Evolutionary conservation across 2,329 filamentous ascomycete species (phyloP).

Genomic region (Talaromyces pinophilus): DNA sequence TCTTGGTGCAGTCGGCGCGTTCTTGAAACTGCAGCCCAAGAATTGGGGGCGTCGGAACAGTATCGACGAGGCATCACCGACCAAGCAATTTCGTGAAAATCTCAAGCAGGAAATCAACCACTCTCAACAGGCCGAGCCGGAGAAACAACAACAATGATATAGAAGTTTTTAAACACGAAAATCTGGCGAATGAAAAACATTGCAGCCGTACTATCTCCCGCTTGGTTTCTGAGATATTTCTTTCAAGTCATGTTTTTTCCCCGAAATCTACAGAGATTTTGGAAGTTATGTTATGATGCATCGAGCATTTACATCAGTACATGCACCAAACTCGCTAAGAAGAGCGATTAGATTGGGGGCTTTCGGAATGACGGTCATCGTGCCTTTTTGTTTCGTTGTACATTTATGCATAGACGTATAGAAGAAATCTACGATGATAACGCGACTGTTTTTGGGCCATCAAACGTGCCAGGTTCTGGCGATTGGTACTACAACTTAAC

Average conservation of each 20-base stretch:
- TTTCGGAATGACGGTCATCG: constrained; percentile 3
- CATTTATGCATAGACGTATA: constrained; percentile 20
- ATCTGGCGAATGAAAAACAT: neutral
- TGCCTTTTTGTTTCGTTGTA: constrained; percentile 9
- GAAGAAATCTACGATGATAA: constrained; percentile 1
- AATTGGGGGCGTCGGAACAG: constrained; percentile 89
- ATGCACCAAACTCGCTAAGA: constrained; percentile 1
- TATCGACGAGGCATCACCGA: constrained; percentile 56
- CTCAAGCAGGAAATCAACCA: neutral
- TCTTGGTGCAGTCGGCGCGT: constrained; percentile 88
- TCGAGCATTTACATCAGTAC: neutral
- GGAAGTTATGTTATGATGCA: neutral
- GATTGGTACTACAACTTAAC: neutral
- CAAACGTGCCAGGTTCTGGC: neutral
- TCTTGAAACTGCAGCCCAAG: constrained; percentile 82
- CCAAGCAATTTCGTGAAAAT: constrained; percentile 23
- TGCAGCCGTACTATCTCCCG: neutral
- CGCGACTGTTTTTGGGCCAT: neutral
- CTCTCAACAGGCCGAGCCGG: neutral
- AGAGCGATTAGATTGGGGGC: neutral
- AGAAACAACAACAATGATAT: neutral
- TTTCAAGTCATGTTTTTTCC: neutral
- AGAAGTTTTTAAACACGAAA: neutral
- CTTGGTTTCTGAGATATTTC: neutral
- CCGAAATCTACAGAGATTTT: neutral